Evolutionary conservation across 192 early-diverging fungal species (phyloP).

Genomic region (Entomortierella lignicola): DNA sequence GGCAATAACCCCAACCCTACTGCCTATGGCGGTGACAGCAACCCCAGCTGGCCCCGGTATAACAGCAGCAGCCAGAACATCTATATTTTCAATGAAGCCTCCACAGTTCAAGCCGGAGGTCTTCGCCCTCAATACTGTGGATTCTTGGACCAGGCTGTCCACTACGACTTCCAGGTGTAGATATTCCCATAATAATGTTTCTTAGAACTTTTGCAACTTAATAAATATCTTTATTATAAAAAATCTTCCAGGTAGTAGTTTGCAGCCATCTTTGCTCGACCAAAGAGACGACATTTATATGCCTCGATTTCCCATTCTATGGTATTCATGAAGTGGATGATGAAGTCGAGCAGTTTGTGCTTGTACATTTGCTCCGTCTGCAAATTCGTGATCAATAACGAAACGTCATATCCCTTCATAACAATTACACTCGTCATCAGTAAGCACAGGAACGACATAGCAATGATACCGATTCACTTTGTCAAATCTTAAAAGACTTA

Average conservation of each 20-base stretch:
- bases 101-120: conserved; percentile 27
- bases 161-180: conserved; percentile 54
- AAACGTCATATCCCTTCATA: conserved; percentile 3
- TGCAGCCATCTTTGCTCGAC: background rate
- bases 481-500: background rate
- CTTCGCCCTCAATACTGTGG: conserved; percentile 40
- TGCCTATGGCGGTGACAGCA: conserved; percentile 20
- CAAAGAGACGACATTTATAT: background rate
- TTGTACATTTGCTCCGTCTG: conserved; percentile 7
- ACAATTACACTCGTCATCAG: background rate
- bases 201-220: too few relatives aligned
- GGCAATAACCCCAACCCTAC: conserved; percentile 42
- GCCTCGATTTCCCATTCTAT: background rate
- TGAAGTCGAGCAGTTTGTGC: conserved; percentile 5
- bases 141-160: conserved; percentile 41
- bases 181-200: background rate
- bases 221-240: too few relatives aligned
- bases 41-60: conserved; percentile 44
- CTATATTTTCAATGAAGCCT: conserved; percentile 29
- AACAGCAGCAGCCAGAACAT: conserved; percentile 23
- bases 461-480: background rate
- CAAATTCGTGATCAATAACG: background rate
- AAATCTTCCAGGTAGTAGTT: background rate
- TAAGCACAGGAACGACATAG: too few relatives aligned
- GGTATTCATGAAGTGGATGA: conserved; percentile 1